Evolutionary conservation across 176 grass and related monocot species (phyloP), one percentile per base, ranked within the genome.

Genomic region (Phragmites australis): DNA sequence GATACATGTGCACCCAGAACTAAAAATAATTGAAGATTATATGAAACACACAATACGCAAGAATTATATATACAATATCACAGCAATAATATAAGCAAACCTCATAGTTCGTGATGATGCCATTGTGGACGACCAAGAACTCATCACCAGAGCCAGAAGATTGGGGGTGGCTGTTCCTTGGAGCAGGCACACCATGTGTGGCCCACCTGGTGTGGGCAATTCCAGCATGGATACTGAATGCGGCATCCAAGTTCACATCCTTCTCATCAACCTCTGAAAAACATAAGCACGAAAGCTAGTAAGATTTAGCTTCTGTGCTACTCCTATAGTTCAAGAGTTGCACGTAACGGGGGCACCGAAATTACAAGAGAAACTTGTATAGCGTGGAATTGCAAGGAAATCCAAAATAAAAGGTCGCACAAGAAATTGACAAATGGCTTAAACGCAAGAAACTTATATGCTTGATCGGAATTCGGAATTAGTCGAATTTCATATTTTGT

Each of bases 71-170:
- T 7, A 27, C 6, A 71, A 18, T 27, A 60, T 17, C n/a, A 31
- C 23, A 80, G 23, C 1, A 40, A 31, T 7, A 60, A 55, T 15
- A 49, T 52, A 67, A 72, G 85, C 60, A 69, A 63, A 98, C 95
- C 95, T 98, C 95, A 51, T 98, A 98, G 75, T 98, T 98, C 30
- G 95, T 98, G 84, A 98, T 98, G 37, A 98, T 98, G 68, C 95
- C 95, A 85, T 98, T 98, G 78, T 98, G 95, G 82, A 98, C 95
- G n/a, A 98, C 90, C 67, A 94, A 71, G 82, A 98, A 98, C 57
- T 98, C 95, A 15, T 98, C 86, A 39, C 90, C 84, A 1, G 79
- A 64, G n/a, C 88, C 95, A 3, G 95, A 98, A 54, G 95, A 93
- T 84, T 98, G 95, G 11, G 95, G 95, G 61, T 98, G 95, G 81